phyloP scores from a whole-genome alignment of 2,329 filamentous ascomycete genomes.

The Aspergillus arachidicola region DNA sequence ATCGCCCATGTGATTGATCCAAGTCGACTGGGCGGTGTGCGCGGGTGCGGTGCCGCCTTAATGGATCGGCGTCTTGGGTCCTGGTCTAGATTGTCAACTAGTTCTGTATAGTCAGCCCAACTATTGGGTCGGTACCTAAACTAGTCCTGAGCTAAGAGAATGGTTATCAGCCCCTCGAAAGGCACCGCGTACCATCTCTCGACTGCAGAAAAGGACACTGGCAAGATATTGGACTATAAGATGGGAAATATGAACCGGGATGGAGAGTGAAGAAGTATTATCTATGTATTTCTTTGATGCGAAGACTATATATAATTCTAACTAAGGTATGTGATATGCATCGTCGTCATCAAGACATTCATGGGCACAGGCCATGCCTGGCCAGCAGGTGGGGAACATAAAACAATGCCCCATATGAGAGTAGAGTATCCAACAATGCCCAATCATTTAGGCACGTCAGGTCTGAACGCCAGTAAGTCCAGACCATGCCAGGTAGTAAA shows the following conservation, averaged over 20 bases:
- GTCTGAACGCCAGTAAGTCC: slow-evolving; percentile 15
- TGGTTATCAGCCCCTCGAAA: background rate
- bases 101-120: slow-evolving; percentile 11
- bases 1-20: slow-evolving; percentile 13
- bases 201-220: too few species aligned
- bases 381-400: slow-evolving; percentile 14
- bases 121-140: slow-evolving; percentile 7
- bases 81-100: slow-evolving; percentile 9
- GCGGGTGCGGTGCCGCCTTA: slow-evolving; percentile 1
- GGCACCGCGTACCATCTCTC: background rate
- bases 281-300: background rate
- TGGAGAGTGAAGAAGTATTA: background rate
- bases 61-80: slow-evolving; percentile 10
- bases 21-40: slow-evolving; percentile 8
- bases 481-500: slow-evolving; percentile 9
- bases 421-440: slow-evolving; percentile 16
- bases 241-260: background rate
- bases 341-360: slow-evolving; percentile 7
- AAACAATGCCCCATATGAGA: background rate
- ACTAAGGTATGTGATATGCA: slow-evolving; percentile 8
- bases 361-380: background rate
- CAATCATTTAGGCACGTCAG: slow-evolving; percentile 16
- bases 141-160: background rate
- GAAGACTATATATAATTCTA: slow-evolving; percentile 1
- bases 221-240: too few species aligned